A percentile compares a stretch with the other conserved stretches of the same genome.
phyloP scores from a whole-genome alignment of 2,329 filamentous ascomycete genomes.

The Aureobasidium pullulans region DNA sequence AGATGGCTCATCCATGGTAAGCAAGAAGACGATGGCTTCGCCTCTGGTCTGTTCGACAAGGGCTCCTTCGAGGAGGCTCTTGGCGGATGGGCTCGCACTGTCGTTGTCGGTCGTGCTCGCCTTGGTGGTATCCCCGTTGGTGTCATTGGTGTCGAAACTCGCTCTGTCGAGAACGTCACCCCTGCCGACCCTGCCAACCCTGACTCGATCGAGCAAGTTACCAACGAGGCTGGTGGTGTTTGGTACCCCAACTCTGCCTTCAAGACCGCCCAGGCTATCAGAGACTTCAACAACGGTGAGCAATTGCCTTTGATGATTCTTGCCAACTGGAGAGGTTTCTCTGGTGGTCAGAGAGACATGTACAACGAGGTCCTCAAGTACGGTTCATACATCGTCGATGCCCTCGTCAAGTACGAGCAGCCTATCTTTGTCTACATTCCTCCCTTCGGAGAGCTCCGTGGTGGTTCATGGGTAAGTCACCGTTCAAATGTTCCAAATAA shows the following conservation, averaged over 20 bases:
- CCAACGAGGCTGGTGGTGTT: conserved; percentile 92
- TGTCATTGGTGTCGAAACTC: conserved; percentile 95
- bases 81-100: conserved; percentile 92
- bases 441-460: conserved; percentile 90
- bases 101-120: conserved; percentile 91
- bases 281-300: conserved; percentile 98
- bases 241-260: conserved; percentile 99
- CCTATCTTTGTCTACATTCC: conserved; percentile 99
- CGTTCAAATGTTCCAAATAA: conserved; percentile 1
- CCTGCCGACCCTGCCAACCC: conserved; percentile 97
- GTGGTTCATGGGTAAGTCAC: conserved; percentile 77
- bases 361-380: conserved; percentile 99
- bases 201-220: conserved; percentile 93
- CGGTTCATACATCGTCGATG: conserved; percentile 97
- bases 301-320: conserved; percentile 98
- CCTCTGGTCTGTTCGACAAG: conserved; percentile 89
- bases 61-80: conserved; percentile 95
- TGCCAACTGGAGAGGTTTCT: conserved; percentile 99
- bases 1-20: conserved; percentile 88
- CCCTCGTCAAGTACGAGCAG: conserved; percentile 96
- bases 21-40: conserved; percentile 76
- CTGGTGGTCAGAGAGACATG: conserved; percentile 98
- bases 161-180: conserved; percentile 91
- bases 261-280: conserved; percentile 98
- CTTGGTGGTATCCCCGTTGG: conserved; percentile 96